Evolutionary conservation across 2,329 filamentous ascomycete genomes (phyloP).

Genomic region (Hymenoscyphus albidus): DNA sequence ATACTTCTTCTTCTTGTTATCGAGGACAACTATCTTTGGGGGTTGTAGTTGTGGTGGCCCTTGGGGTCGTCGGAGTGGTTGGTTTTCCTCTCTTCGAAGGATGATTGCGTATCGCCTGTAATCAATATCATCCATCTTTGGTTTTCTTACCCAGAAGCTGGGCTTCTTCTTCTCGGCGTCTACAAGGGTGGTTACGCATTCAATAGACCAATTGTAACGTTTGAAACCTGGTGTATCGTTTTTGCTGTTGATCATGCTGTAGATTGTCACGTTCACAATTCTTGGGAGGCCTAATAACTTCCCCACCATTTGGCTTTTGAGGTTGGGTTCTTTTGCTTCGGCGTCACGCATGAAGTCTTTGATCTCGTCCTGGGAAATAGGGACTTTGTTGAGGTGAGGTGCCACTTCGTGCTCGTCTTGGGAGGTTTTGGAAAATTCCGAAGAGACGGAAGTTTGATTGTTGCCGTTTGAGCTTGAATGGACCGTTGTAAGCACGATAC

Average conservation of each 20-base stretch:
- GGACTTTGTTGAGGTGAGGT: background rate
- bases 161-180: background rate
- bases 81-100: background rate
- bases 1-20: background rate
- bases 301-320: background rate
- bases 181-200: background rate
- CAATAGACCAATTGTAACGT: background rate
- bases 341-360: background rate
- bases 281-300: background rate
- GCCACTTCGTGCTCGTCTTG: background rate
- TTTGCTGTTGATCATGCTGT: background rate
- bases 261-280: background rate
- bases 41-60: background rate
- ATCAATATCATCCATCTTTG: background rate
- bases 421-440: background rate
- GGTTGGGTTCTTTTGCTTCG: background rate
- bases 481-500: background rate
- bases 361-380: slow-evolving; percentile 5
- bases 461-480: background rate
- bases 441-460: background rate
- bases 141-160: background rate
- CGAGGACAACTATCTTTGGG: background rate
- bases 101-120: background rate
- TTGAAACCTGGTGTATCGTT: background rate
- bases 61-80: background rate